A percentile compares a stretch with the other conserved stretches of the same genome.
phyloP scores from a whole-genome alignment of 1,139 yeast species.

The Candida sanyaensis region DNA sequence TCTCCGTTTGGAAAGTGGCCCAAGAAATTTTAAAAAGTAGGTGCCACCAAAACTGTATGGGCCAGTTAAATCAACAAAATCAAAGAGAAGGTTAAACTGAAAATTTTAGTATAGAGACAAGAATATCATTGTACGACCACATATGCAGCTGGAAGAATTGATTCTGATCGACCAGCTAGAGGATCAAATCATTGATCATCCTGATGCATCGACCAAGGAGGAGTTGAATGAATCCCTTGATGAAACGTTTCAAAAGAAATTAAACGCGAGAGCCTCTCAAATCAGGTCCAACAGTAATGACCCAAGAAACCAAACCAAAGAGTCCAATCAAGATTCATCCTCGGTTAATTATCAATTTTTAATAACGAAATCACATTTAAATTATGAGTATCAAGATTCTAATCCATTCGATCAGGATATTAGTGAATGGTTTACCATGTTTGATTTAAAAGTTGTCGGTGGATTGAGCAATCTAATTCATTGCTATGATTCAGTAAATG shows the following conservation, averaged over 20 bases:
- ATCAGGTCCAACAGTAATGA: conserved; percentile 18
- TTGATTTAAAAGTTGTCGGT: conserved; percentile 44
- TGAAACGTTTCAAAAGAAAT: conserved; percentile 46
- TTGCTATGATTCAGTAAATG: conserved; percentile 11
- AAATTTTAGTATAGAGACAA: not conserved
- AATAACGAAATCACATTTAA: conserved; percentile 39
- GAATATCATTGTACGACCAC: not conserved
- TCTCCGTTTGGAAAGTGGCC: not conserved
- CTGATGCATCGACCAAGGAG: conserved; percentile 39
- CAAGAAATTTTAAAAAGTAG: too few species aligned
- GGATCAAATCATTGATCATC: conserved; percentile 50
- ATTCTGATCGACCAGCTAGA: conserved; percentile 48
- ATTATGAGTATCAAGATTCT: conserved; percentile 47
- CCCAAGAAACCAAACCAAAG: conserved; percentile 14
- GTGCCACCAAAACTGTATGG: too few species aligned
- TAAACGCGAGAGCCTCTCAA: conserved; percentile 48
- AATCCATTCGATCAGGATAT: conserved; percentile 48
- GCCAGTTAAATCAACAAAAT: too few species aligned
- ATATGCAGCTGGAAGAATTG: conserved; percentile 39
- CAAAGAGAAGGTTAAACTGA: too few species aligned
- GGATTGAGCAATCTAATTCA: conserved; percentile 20
- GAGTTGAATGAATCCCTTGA: conserved; percentile 38
- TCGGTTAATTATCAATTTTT: conserved; percentile 27
- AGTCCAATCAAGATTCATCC: conserved; percentile 3
- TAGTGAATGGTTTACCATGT: conserved; percentile 62